phyloP scores from a whole-genome alignment of 2,329 filamentous ascomycete genomes.

The Lecanicillium sp. region DNA sequence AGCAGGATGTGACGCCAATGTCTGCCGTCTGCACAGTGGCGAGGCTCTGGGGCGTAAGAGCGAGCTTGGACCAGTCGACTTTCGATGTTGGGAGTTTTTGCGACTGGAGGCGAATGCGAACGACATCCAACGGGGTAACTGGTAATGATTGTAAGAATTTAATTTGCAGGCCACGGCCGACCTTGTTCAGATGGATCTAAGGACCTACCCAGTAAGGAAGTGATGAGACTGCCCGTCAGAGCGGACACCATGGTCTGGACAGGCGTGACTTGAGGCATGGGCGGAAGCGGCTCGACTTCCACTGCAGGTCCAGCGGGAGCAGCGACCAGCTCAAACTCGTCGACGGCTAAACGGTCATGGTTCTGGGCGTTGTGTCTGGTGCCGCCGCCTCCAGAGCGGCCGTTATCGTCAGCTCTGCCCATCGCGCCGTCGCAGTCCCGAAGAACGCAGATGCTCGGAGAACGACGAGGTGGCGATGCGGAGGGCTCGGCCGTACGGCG shows the following conservation, averaged over 20 bases:
- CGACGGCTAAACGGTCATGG: constrained; percentile 20
- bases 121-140: constrained; percentile 96
- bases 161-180: constrained; percentile 1
- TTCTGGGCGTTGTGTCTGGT: constrained; percentile 14
- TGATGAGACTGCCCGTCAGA: constrained; percentile 81
- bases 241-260: constrained; percentile 93
- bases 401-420: constrained; percentile 1
- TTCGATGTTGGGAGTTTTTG: constrained; percentile 49
- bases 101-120: constrained; percentile 88
- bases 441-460: not conserved
- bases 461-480: constrained; percentile 5
- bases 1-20: constrained; percentile 89
- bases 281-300: constrained; percentile 2
- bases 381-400: not conserved
- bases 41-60: constrained; percentile 48
- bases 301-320: constrained; percentile 8
- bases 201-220: constrained; percentile 72
- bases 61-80: constrained; percentile 47
- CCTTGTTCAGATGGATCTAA: not conserved
- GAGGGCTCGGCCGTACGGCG: constrained; percentile 7
- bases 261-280: constrained; percentile 62
- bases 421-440: constrained; percentile 1
- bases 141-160: constrained; percentile 6
- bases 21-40: constrained; percentile 68
- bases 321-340: constrained; percentile 20